A percentile compares a stretch with the other conserved stretches of the same genome.
These are phyloP conservation scores for Plantago major DNA, from an alignment of 257 asterid genomes.

Conservation along the genomic window DNA sequence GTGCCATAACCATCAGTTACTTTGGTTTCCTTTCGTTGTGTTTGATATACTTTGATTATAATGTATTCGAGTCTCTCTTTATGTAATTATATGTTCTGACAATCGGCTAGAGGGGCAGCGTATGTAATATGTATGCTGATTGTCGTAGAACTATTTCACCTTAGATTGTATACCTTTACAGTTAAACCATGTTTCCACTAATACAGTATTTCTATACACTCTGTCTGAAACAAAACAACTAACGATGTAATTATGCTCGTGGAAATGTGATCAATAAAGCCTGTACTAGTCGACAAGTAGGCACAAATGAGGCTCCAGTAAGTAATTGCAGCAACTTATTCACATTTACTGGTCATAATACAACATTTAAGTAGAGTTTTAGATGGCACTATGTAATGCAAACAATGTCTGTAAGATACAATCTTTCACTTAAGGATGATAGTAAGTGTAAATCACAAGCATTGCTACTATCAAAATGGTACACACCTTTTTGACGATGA, in stretches of 20 bases:
- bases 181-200: background rate
- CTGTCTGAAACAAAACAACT: no score
- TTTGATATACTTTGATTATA: background rate
- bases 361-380: no score
- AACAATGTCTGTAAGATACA: slow-evolving; percentile 3
- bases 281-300: no score
- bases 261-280: no score
- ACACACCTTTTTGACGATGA: slow-evolving; percentile 4
- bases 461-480: no score
- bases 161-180: background rate
- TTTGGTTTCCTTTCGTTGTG: slow-evolving; percentile 3
- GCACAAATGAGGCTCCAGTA: background rate
- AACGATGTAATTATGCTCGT: no score
- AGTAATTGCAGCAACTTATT: background rate
- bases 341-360: no score
- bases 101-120: background rate
- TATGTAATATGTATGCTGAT: background rate
- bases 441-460: slow-evolving; percentile 5
- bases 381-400: background rate
- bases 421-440: slow-evolving; percentile 1
- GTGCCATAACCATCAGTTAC: background rate
- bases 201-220: no score
- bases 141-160: background rate
- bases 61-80: no score
- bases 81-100: background rate